Conservation (phyloP, 1,284 basidiomycete species). For the Ceratobasidium sp. region DNA sequence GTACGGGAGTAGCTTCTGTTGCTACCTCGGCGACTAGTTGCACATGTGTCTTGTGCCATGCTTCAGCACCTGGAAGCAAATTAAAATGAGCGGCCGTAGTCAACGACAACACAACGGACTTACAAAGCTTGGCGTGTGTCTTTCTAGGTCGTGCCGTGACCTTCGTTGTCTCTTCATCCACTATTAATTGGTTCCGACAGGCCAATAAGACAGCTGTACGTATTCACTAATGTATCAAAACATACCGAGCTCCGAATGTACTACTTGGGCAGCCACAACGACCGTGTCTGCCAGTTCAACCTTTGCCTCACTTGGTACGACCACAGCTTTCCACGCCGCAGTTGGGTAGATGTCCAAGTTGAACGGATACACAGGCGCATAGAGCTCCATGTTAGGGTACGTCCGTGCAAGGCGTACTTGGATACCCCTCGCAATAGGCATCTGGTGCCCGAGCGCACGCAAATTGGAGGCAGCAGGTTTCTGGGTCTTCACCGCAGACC, state of each 20-base stretch:
- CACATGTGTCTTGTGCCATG: slow-evolving; percentile 26
- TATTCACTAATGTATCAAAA: neutral
- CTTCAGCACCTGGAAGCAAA: slow-evolving; percentile 31
- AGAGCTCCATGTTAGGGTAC: slow-evolving; percentile 40
- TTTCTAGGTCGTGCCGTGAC: neutral
- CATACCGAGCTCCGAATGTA: slow-evolving; percentile 21
- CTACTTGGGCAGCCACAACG: neutral
- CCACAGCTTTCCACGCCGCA: neutral
- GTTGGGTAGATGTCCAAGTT: slow-evolving; percentile 41
- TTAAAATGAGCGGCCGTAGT: neutral
- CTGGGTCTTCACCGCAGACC: no score
- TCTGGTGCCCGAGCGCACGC: neutral
- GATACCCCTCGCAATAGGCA: neutral
- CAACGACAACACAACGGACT: neutral
- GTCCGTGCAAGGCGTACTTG: slow-evolving; percentile 17
- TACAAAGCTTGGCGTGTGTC: slow-evolving; percentile 35
- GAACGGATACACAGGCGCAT: slow-evolving; percentile 40
- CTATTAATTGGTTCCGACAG: slow-evolving; percentile 1
- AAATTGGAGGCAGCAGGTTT: no score
- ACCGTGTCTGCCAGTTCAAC: neutral
- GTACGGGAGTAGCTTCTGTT: neutral
- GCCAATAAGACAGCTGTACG: slow-evolving; percentile 20
- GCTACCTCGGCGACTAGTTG: slow-evolving; percentile 32
- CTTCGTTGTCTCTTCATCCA: neutral
- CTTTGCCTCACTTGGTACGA: neutral